These are phyloP conservation scores for Niebla homalea DNA, from an alignment of 495 filamentous ascomycete species.

Conservation along the genomic window DNA sequence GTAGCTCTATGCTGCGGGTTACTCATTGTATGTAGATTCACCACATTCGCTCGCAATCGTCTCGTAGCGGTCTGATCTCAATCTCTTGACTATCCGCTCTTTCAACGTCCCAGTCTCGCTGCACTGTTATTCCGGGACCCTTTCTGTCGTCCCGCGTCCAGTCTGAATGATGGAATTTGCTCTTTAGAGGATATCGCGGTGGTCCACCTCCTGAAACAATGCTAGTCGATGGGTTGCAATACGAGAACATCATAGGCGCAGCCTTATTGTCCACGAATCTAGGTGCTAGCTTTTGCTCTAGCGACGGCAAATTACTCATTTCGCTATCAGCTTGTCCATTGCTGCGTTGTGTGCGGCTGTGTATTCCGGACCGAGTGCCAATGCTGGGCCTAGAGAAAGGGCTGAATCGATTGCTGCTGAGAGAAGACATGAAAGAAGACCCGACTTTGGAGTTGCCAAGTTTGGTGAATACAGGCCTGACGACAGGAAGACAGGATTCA, in stretches of 20 bases:
- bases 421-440: constrained; percentile 1
- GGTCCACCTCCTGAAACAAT: background rate
- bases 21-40: too few species aligned
- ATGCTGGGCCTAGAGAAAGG: background rate
- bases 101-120: constrained; percentile 9
- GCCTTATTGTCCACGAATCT: constrained; percentile 4
- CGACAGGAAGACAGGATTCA: constrained; percentile 14
- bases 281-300: background rate
- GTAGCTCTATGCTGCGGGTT: too few species aligned
- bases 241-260: constrained; percentile 7
- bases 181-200: background rate
- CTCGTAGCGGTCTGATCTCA: background rate
- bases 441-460: constrained; percentile 1
- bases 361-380: background rate
- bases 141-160: background rate
- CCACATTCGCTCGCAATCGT: background rate
- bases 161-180: background rate
- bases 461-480: constrained; percentile 12
- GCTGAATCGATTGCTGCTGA: constrained; percentile 1
- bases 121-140: constrained; percentile 1
- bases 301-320: background rate
- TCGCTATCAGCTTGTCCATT: background rate
- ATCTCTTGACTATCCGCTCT: constrained; percentile 3
- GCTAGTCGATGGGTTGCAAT: background rate
- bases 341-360: background rate